These are phyloP conservation scores for Thelephora ganbajun DNA, from an alignment of 768 basidiomycete genomes.

Conservation along the genomic window DNA sequence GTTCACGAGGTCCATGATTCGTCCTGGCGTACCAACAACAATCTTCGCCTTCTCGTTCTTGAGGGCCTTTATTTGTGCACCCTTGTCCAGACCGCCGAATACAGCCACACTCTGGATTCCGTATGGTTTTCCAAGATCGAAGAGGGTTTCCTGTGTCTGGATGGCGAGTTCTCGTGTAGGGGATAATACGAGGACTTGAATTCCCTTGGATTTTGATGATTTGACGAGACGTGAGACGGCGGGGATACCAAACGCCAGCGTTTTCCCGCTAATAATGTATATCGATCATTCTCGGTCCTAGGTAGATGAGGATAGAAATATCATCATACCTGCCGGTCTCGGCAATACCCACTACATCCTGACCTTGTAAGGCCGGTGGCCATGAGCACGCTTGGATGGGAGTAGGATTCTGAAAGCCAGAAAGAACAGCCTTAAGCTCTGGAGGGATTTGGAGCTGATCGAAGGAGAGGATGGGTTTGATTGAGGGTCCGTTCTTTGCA, in stretches of 20 bases:
- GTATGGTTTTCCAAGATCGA: conserved; percentile 56
- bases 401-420: conserved; percentile 73
- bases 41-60: conserved; percentile 51
- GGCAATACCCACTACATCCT: conserved; percentile 91
- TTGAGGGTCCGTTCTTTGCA: conserved; percentile 26
- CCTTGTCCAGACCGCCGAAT: conserved; percentile 92
- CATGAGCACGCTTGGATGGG: conserved; percentile 94
- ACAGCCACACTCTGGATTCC: conserved; percentile 75
- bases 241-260: conserved; percentile 89
- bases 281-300: background rate
- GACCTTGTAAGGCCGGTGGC: conserved; percentile 71
- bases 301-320: background rate
- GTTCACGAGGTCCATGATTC: conserved; percentile 83
- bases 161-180: conserved; percentile 95
- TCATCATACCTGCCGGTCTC: conserved; percentile 71
- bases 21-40: conserved; percentile 91
- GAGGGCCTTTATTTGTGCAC: conserved; percentile 61
- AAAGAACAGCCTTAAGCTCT: conserved; percentile 47
- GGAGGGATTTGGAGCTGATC: conserved; percentile 54
- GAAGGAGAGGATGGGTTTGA: conserved; percentile 64
- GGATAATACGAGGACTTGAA: conserved; percentile 50
- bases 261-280: conserved; percentile 62
- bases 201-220: conserved; percentile 21
- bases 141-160: conserved; percentile 82
- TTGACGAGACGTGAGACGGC: conserved; percentile 56